A percentile compares a stretch with the other conserved stretches of the same genome.
These are phyloP conservation scores for Solanum sejunctum DNA, from an alignment of 257 asterid species.

Conservation along the genomic window DNA sequence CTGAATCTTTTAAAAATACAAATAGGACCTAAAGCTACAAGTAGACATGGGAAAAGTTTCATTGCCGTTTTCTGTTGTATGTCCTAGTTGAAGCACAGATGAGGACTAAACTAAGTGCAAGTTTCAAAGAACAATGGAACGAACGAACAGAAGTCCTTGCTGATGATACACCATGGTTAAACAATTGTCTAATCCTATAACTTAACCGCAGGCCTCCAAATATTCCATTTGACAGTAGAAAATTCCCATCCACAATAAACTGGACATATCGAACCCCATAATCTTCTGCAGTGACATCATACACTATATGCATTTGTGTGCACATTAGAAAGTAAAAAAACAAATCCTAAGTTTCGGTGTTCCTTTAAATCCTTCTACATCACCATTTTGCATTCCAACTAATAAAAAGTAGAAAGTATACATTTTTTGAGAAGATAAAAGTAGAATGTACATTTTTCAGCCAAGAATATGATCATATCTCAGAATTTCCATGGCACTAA, in stretches of 20 bases:
- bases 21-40: not conserved
- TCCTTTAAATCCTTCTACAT: not conserved
- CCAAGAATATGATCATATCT: not conserved
- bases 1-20: not conserved
- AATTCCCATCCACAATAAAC: not conserved
- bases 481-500: conserved; percentile 10
- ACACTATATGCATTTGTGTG: not conserved
- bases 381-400: not conserved
- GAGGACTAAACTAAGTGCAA: not conserved
- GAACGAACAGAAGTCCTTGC: not conserved
- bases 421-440: not conserved
- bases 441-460: not conserved
- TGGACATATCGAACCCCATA: not conserved
- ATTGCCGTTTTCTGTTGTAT: not conserved
- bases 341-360: not conserved
- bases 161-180: not conserved
- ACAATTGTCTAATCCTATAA: not conserved
- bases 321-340: not conserved
- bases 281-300: not conserved
- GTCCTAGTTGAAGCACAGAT: not conserved
- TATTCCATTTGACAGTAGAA: not conserved
- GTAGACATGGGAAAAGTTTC: not conserved
- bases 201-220: not conserved
- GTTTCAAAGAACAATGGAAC: not conserved
- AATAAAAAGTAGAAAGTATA: not conserved